A percentile compares a stretch with the other conserved stretches of the same genome.
phyloP scores from a whole-genome alignment of 192 early-diverging fungal genomes.

The Linnemannia zychae region DNA sequence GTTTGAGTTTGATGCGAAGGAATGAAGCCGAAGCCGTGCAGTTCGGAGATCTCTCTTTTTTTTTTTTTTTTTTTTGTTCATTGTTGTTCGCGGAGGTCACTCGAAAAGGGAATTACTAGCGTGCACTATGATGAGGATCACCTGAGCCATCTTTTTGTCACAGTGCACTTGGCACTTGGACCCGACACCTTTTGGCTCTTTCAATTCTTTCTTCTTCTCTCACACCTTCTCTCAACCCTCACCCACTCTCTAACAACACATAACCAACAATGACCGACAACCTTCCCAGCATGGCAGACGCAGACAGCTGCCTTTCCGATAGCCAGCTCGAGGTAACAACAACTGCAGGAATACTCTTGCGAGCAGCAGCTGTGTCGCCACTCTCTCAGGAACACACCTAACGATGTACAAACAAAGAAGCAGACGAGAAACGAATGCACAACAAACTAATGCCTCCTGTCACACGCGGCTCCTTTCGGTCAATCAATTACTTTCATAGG shows the following conservation, averaged over 20 bases:
- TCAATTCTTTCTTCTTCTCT: background rate
- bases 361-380: background rate
- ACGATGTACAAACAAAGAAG: background rate
- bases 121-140: background rate
- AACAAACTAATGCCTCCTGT: background rate
- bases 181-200: background rate
- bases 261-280: conserved; percentile 39
- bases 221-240: background rate
- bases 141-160: background rate
- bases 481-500: conserved; percentile 46
- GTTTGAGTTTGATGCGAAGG: background rate
- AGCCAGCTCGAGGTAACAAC: conserved; percentile 45
- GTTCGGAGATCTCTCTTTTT: conserved; percentile 7
- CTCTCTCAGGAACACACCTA: background rate
- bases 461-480: background rate
- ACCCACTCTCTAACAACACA: conserved; percentile 2
- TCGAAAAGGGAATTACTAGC: conserved; percentile 19
- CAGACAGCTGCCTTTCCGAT: conserved; percentile 52
- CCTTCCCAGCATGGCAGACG: conserved; percentile 48
- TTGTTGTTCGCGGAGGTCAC: conserved; percentile 2
- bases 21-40: background rate
- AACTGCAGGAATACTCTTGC: background rate
- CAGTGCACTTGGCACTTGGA: background rate
- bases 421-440: background rate
- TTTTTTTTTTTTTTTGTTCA: background rate